Conservation (phyloP, 192 early-diverging fungal species). For the Irineochytrium annulatum region DNA sequence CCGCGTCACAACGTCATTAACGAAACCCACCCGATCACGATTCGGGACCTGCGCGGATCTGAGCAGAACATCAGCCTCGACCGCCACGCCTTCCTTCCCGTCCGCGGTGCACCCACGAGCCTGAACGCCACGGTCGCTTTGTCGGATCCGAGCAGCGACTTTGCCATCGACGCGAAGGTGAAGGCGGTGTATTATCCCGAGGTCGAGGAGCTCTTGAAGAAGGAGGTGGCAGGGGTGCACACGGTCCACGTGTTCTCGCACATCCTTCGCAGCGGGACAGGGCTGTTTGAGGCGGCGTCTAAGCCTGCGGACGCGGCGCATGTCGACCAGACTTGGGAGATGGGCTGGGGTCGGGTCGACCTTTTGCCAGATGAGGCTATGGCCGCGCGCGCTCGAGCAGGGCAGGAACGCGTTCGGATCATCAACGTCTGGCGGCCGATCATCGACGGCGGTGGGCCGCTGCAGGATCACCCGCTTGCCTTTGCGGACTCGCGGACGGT, state of each 20-base stretch:
- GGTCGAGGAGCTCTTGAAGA: background rate
- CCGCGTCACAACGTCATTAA: background rate
- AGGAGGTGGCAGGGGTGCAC: background rate
- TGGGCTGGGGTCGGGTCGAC: background rate
- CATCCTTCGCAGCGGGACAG: background rate
- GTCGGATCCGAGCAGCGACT: background rate
- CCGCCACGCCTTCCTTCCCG: background rate
- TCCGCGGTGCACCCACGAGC: background rate
- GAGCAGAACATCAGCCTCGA: background rate
- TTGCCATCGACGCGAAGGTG: background rate
- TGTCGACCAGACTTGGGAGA: background rate
- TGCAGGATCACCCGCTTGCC: constrained; percentile 6
- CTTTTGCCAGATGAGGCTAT: background rate
- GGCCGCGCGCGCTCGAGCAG: background rate
- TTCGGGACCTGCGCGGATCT: constrained; percentile 1
- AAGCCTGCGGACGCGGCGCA: background rate
- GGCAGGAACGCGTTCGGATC: background rate
- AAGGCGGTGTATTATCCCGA: background rate
- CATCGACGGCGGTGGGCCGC: background rate
- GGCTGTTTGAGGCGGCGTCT: background rate
- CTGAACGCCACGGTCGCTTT: background rate
- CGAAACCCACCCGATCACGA: background rate
- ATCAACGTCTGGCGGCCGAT: background rate
- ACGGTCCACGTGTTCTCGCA: background rate
- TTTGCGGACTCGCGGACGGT: background rate